These are phyloP conservation scores for Clarireedia sp. DNA, from an alignment of 2,329 filamentous ascomycete genomes.

Conservation along the genomic window DNA sequence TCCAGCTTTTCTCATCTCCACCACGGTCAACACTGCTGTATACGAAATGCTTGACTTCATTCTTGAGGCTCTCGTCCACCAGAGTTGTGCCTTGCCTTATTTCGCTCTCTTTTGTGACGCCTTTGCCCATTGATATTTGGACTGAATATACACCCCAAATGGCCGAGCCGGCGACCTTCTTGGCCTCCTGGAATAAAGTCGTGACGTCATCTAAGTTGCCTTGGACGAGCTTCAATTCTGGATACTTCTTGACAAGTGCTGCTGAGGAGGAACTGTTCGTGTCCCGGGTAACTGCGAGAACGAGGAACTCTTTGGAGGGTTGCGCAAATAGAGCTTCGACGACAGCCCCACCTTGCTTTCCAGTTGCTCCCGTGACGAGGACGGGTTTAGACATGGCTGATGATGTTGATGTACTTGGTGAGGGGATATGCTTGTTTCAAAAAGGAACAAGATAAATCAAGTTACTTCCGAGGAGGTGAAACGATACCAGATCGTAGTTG, in stretches of 20 bases:
- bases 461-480: too few species aligned
- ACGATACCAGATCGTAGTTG: too few species aligned
- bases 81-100: slow-evolving; percentile 26
- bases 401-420: neutral
- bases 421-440: too few species aligned
- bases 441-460: too few species aligned
- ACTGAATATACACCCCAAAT: too few species aligned
- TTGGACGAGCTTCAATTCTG: too few species aligned
- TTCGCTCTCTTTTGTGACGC: too few species aligned
- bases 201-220: too few species aligned
- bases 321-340: slow-evolving; percentile 33
- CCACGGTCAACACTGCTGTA: slow-evolving; percentile 59
- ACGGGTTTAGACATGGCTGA: neutral
- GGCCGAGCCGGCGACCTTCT: too few species aligned
- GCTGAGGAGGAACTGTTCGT: neutral
- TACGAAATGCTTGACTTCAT: slow-evolving; percentile 51
- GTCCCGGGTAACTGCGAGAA: slow-evolving; percentile 1
- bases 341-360: slow-evolving; percentile 39
- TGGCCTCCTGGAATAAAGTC: too few species aligned
- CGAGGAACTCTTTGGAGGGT: neutral
- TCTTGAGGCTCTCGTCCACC: slow-evolving; percentile 47
- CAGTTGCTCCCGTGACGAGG: slow-evolving; percentile 39
- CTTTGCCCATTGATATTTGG: too few species aligned
- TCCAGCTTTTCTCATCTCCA: slow-evolving; percentile 41
- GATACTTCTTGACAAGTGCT: neutral